Evolutionary conservation across 345 rosid species (phyloP), one percentile per base, ranked within the genome.

Genomic region (Eutrema japonicum): DNA sequence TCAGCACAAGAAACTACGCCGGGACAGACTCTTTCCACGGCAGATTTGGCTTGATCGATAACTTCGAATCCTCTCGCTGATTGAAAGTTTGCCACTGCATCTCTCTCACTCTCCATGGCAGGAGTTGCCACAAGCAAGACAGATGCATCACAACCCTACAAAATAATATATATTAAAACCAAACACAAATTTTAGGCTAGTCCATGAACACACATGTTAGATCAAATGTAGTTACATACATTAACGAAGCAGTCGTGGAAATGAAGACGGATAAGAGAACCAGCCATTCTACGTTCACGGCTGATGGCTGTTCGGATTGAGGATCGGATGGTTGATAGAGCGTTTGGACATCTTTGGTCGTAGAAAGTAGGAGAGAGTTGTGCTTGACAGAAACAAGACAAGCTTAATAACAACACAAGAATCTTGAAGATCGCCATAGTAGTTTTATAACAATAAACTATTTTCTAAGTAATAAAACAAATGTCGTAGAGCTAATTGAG

Each of bases 1-100:
- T 87, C 95, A 2, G 89, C 89, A 8, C 96, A 87, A 32, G 93
- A 87, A 41, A 87, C 87, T 2, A 86, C 78, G 0, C 89, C 88
- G 0, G 88, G 88, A 61, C 88, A 87, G 0, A 74, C 46, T 6
- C 56, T 77, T 42, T 85, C 88, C 4, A 83, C 75, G 1, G 52
- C 77, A 0, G 89, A 45, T 78, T 89, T 87, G 16, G 84, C 86
- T 4, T 58, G 38, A 18, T 87, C 88, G 1, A 89, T 83, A 10
- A 84, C 88, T 30, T 80, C 63, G 10, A 57, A 82, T 7, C 91
- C 91, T 61, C 85, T 64, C 0, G 50, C 81, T 2, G 77, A 72
- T 16, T 60, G 55, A 40, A 66, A 72, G 35, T 78, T 78, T 30
- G 77, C 45, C 10, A 5, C 13, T 51, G 77, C 64, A 35, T 78